phyloP scores from a whole-genome alignment of 768 basidiomycete genomes.

The Serendipita vermifera region DNA sequence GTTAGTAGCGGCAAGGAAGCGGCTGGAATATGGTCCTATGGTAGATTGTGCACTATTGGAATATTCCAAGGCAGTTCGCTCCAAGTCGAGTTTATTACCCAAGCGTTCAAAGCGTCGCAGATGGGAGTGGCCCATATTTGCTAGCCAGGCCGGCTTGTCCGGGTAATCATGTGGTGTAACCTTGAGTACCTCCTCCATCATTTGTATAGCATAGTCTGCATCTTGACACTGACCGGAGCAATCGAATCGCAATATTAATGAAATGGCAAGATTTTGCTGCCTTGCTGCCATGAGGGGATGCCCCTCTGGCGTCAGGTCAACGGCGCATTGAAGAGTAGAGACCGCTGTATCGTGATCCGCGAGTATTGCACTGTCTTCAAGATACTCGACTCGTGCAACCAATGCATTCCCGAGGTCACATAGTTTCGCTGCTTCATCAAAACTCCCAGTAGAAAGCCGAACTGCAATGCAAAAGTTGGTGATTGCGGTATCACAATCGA shows the following conservation, averaged over 20 bases:
- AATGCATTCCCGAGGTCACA: no score
- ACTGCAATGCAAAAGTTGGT: no score
- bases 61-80: not conserved
- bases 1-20: not conserved
- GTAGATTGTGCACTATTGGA: not conserved
- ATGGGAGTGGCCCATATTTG: not conserved
- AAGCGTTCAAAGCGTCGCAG: slow-evolving; percentile 10
- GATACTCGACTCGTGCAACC: no score
- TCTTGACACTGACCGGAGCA: not conserved
- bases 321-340: slow-evolving; percentile 6
- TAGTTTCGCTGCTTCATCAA: no score
- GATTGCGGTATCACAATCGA: no score
- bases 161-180: not conserved
- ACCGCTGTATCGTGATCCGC: no score
- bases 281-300: slow-evolving; percentile 10
- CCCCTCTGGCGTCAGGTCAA: slow-evolving; percentile 14
- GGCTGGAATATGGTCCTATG: not conserved
- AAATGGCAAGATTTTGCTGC: slow-evolving; percentile 14
- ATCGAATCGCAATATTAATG: slow-evolving; percentile 8
- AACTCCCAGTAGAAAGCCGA: no score
- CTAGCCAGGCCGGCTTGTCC: not conserved
- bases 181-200: not conserved
- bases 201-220: not conserved
- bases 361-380: no score
- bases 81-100: not conserved